phyloP scores from a whole-genome alignment of 148 eudicot species.

The Heliamphora exappendiculata region DNA sequence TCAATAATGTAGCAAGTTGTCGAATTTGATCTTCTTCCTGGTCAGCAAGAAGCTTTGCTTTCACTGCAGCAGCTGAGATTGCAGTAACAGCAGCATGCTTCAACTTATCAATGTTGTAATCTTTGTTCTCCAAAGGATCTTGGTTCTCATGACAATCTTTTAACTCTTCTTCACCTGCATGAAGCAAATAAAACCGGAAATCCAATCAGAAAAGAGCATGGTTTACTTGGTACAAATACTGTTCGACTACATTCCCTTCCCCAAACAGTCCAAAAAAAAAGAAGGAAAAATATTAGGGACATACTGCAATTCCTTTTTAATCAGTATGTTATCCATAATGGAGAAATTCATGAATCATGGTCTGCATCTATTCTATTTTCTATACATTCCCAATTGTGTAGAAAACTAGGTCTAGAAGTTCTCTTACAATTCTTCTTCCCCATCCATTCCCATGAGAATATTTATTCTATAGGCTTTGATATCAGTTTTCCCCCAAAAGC shows the following conservation, averaged over 20 bases:
- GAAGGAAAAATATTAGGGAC: not conserved
- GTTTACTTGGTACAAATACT: not conserved
- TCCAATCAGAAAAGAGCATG: not conserved
- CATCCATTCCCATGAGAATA: not conserved
- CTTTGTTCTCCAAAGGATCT: conserved; percentile 23
- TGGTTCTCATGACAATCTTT: conserved; percentile 32
- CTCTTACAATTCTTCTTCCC: not conserved
- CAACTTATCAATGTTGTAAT: conserved; percentile 39
- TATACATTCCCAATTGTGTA: not conserved
- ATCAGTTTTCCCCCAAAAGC: not conserved
- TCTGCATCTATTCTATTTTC: not conserved
- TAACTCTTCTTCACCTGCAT: conserved; percentile 28
- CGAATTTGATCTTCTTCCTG: conserved; percentile 89
- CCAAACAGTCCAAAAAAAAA: not conserved
- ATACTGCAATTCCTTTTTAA: not conserved
- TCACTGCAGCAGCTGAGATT: conserved; percentile 86
- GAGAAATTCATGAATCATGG: not conserved
- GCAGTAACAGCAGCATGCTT: conserved; percentile 77
- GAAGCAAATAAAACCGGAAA: conserved; percentile 4
- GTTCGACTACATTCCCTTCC: not conserved
- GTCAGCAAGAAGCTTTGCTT: conserved; percentile 86
- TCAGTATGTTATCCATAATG: not conserved
- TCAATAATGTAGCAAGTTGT: conserved; percentile 63
- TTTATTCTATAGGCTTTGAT: conserved; percentile 2
- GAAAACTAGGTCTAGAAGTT: not conserved